Evolutionary conservation across 257 asterid species (phyloP).

Genomic region (Solanum paucissectum): DNA sequence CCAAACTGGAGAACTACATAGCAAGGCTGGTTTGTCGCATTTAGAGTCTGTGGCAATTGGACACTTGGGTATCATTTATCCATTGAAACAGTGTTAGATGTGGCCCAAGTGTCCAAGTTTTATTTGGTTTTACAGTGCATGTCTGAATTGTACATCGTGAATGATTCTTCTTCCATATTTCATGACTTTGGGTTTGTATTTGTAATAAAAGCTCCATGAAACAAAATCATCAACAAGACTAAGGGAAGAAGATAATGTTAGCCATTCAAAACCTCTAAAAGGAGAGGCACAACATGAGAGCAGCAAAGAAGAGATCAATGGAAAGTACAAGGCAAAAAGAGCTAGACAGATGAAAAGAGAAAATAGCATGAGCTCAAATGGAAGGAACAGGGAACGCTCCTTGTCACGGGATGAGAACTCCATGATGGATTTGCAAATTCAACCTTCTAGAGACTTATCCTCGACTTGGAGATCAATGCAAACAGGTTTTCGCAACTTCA

Average conservation of each 20-base stretch:
- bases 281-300: conserved; percentile 1
- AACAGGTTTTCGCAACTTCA: conserved; percentile 38
- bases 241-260: conserved; percentile 19
- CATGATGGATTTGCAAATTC: background rate
- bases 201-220: conserved; percentile 22
- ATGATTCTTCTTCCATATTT: background rate
- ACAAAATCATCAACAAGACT: conserved; percentile 19
- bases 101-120: background rate
- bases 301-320: conserved; percentile 10
- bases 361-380: conserved; percentile 8
- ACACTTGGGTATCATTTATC: background rate
- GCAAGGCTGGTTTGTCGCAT: background rate
- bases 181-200: conserved; percentile 1
- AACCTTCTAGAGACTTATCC: conserved; percentile 26
- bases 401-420: conserved; percentile 5
- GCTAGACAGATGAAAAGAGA: conserved; percentile 15
- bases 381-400: background rate
- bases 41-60: background rate
- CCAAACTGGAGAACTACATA: background rate
- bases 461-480: conserved; percentile 62
- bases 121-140: background rate
- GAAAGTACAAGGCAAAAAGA: conserved; percentile 18
- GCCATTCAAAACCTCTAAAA: conserved; percentile 15
- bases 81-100: background rate
- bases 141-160: background rate